Conservation (phyloP, 2,329 filamentous ascomycete genomes). For the Xylariales sp. region DNA sequence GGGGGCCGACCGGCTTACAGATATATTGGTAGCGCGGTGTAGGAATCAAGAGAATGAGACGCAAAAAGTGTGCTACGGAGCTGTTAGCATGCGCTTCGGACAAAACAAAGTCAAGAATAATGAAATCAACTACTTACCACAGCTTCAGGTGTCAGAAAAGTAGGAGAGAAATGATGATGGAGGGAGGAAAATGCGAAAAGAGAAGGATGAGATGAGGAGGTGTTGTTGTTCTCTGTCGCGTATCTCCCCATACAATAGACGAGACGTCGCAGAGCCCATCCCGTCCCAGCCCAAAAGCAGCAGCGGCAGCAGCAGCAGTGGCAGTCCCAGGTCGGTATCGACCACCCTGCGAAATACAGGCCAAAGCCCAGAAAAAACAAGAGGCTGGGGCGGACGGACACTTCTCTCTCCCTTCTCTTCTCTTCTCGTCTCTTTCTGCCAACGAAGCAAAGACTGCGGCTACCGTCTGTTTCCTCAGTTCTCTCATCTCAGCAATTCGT, state of each 20-base stretch:
- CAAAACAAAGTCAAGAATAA: background rate
- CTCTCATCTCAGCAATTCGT: too few species aligned
- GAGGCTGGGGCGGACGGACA: too few species aligned
- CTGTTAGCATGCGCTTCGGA: background rate
- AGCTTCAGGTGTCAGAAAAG: constrained; percentile 2
- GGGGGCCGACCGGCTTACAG: background rate
- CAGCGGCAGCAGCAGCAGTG: too few species aligned
- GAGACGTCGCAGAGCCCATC: constrained; percentile 7
- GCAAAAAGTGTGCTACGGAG: background rate
- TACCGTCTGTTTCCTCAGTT: too few species aligned
- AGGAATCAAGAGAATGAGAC: background rate
- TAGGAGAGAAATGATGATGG: background rate
- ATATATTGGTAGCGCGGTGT: background rate
- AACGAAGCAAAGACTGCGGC: too few species aligned
- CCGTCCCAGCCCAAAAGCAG: too few species aligned
- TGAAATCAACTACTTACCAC: constrained; percentile 6
- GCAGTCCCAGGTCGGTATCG: too few species aligned
- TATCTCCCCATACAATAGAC: constrained; percentile 1
- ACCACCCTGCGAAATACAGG: too few species aligned
- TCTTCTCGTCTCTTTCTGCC: too few species aligned
- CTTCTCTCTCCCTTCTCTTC: too few species aligned
- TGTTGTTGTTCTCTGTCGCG: constrained; percentile 7
- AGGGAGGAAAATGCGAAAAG: background rate
- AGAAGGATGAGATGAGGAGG: constrained; percentile 5
- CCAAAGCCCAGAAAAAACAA: too few species aligned